phyloP scores from a whole-genome alignment of 352 stramenopile genomes.

The Globisporangium alternatum region DNA sequence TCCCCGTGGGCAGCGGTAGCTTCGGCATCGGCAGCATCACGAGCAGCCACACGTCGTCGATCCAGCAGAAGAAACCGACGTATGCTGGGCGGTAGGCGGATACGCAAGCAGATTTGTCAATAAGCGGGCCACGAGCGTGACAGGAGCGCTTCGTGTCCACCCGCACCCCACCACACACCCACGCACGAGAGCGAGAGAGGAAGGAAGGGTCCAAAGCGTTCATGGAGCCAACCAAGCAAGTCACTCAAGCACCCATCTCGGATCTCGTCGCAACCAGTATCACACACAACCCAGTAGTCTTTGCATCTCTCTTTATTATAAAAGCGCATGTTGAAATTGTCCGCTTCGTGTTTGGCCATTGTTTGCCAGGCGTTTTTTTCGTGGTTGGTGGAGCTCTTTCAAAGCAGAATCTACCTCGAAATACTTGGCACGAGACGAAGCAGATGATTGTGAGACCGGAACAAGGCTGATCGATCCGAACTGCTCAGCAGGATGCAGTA shows the following conservation, averaged over 20 bases:
- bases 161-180: background rate
- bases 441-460: too few relatives aligned
- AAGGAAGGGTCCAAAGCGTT: background rate
- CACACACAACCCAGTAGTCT: background rate
- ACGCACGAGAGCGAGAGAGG: background rate
- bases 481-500: too few relatives aligned
- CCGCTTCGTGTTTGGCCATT: background rate
- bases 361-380: background rate
- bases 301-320: conserved; percentile 16
- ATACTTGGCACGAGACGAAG: too few relatives aligned
- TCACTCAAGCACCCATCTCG: background rate
- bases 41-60: conserved; percentile 26
- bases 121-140: background rate
- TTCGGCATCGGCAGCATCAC: conserved; percentile 32
- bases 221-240: background rate
- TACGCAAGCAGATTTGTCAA: background rate
- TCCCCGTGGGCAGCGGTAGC: conserved; percentile 31
- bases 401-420: background rate
- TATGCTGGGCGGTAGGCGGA: conserved; percentile 9
- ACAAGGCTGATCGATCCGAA: too few relatives aligned
- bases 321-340: conserved; percentile 6
- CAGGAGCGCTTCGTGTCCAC: background rate
- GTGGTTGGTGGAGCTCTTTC: background rate
- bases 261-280: background rate
- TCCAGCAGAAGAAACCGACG: conserved; percentile 25